These are phyloP conservation scores for Entonaema liquescens DNA, from an alignment of 495 filamentous ascomycete species.

Conservation along the genomic window DNA sequence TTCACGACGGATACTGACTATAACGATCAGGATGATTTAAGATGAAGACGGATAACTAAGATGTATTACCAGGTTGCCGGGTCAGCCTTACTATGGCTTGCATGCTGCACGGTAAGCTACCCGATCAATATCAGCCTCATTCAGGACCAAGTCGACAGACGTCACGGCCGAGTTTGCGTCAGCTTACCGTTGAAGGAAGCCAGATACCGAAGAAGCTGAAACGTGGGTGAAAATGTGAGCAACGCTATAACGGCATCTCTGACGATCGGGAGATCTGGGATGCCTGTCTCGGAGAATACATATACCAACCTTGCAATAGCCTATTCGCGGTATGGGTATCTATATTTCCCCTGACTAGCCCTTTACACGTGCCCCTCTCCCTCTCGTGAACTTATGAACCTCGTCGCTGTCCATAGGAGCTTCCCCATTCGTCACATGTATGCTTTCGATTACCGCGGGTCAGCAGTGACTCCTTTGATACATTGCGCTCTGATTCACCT, in stretches of 20 bases:
- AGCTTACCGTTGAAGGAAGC: constrained; percentile 21
- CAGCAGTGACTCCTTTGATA: constrained; percentile 24
- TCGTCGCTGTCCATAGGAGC: constrained; percentile 12
- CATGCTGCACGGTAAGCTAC: constrained; percentile 14
- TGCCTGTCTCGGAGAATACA: constrained; percentile 18
- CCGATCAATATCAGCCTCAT: constrained; percentile 27
- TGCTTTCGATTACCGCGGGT: constrained; percentile 24
- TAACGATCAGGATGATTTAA: background rate
- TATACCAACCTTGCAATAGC: constrained; percentile 26
- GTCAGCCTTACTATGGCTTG: constrained; percentile 25
- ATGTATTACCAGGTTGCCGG: constrained; percentile 28
- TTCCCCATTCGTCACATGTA: constrained; percentile 20
- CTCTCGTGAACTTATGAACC: constrained; percentile 27
- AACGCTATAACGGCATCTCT: constrained; percentile 1
- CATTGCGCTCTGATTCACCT: constrained; percentile 16
- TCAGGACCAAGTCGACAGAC: constrained; percentile 6
- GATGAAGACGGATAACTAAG: background rate
- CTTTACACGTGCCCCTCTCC: constrained; percentile 6
- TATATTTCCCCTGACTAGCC: constrained; percentile 12
- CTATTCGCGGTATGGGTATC: constrained; percentile 19
- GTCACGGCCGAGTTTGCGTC: constrained; percentile 10
- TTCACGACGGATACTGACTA: background rate
- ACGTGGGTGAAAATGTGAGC: constrained; percentile 6
- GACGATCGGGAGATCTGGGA: constrained; percentile 23
- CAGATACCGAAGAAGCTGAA: constrained; percentile 10